These are phyloP conservation scores for Pogostemon cablin DNA, from an alignment of 257 asterid genomes.

Conservation along the genomic window DNA sequence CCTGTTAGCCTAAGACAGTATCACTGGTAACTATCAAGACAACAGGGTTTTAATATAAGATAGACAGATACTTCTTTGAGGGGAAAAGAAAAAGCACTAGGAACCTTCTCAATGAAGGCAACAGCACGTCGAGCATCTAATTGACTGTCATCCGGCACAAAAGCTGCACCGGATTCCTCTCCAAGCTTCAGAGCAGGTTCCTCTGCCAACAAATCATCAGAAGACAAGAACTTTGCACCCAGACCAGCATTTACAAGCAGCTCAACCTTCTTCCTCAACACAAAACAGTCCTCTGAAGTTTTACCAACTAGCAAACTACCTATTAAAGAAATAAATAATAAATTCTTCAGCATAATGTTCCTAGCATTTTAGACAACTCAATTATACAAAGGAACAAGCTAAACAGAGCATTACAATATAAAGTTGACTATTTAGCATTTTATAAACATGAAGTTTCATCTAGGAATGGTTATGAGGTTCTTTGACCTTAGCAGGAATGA, in stretches of 20 bases:
- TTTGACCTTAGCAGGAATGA: not conserved
- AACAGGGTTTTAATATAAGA: constrained; percentile 13
- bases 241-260: constrained; percentile 73
- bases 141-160: constrained; percentile 83
- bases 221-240: constrained; percentile 63
- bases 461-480: not conserved
- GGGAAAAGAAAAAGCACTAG: constrained; percentile 22
- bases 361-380: constrained; percentile 16
- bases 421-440: constrained; percentile 7
- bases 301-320: constrained; percentile 91
- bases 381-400: constrained; percentile 5
- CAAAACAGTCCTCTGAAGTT: constrained; percentile 62
- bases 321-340: constrained; percentile 26
- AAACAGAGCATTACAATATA: constrained; percentile 18
- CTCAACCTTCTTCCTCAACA: constrained; percentile 56
- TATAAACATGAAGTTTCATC: not conserved
- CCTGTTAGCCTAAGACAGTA: constrained; percentile 69
- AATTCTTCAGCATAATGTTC: constrained; percentile 10
- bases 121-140: constrained; percentile 75
- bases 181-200: constrained; percentile 84
- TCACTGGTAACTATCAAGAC: constrained; percentile 26
- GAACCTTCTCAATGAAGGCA: constrained; percentile 77
- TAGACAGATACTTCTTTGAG: constrained; percentile 22
- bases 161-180: constrained; percentile 74
- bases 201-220: constrained; percentile 58